Percentiles rank a stretch among this genome's conserved stretches.
phyloP scores from a whole-genome alignment of 345 rosid species.

The Melaleuca quinquenervia region DNA sequence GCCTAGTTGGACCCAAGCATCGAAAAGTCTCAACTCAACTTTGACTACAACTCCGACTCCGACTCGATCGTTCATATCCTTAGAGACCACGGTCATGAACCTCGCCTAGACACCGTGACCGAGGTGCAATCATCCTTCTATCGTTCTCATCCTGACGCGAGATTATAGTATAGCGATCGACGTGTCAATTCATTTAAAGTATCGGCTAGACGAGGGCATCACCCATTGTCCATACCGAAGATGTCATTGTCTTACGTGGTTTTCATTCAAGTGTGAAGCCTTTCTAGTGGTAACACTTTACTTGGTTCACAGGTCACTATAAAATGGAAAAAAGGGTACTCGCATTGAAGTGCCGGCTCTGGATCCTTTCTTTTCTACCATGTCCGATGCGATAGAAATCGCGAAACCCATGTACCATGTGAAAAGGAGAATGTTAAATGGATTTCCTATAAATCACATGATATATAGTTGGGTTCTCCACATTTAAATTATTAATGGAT shows the following conservation, averaged over 20 bases:
- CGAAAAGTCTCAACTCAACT: not conserved
- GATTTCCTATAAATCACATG: not conserved
- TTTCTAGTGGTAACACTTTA: not conserved
- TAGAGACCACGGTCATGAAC: not conserved
- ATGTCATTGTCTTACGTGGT: not conserved
- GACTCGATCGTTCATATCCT: not conserved
- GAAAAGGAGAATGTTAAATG: not conserved
- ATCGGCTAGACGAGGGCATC: not conserved
- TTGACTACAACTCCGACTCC: too few relatives aligned
- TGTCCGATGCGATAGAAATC: not conserved
- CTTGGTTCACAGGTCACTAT: not conserved
- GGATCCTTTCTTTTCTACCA: not conserved
- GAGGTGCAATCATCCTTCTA: not conserved
- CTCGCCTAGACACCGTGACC: not conserved
- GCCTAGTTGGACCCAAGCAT: not conserved
- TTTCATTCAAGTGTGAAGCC: not conserved
- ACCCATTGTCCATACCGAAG: too few relatives aligned
- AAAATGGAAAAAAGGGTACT: not conserved
- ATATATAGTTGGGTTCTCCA: not conserved
- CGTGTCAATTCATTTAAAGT: not conserved
- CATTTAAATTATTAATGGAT: not conserved
- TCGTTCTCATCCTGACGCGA: not conserved
- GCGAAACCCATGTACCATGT: not conserved
- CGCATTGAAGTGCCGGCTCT: not conserved
- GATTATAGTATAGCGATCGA: not conserved